Evolutionary conservation across 2,329 filamentous ascomycete species (phyloP).

Genomic region (Gaeumannomyces sp.): DNA sequence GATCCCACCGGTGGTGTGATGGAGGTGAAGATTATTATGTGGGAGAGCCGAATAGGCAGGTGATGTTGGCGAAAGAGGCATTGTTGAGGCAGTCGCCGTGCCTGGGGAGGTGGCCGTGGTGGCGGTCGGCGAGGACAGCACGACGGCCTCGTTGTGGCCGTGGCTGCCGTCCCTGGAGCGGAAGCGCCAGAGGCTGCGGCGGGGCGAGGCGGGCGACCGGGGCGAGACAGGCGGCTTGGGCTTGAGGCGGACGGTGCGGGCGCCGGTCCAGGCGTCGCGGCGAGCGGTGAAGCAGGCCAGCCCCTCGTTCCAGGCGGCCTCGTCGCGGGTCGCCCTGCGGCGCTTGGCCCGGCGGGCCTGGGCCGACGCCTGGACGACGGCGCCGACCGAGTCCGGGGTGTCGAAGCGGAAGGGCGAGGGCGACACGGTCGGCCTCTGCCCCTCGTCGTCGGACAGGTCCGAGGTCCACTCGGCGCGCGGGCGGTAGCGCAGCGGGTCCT

Average conservation of each 20-base stretch:
- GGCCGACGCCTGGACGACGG: slow-evolving; percentile 33
- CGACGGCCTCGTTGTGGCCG: slow-evolving; percentile 5
- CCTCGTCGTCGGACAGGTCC: slow-evolving; percentile 47
- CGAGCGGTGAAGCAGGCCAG: slow-evolving; percentile 72
- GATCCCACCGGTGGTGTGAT: slow-evolving; percentile 22
- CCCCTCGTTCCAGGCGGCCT: slow-evolving; percentile 74
- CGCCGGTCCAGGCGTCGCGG: slow-evolving; percentile 81
- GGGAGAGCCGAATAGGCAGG: not conserved
- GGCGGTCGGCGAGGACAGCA: slow-evolving; percentile 23
- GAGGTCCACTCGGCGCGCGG: slow-evolving; percentile 51
- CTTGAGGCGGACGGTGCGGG: slow-evolving; percentile 51
- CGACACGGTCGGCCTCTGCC: slow-evolving; percentile 20
- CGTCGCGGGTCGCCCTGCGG: slow-evolving; percentile 52
- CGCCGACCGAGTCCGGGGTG: slow-evolving; percentile 39
- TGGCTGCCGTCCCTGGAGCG: slow-evolving; percentile 32
- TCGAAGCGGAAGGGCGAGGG: slow-evolving; percentile 47
- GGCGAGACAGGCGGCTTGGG: slow-evolving; percentile 34
- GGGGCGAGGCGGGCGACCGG: slow-evolving; percentile 36
- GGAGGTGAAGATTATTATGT: no score
- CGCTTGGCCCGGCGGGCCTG: slow-evolving; percentile 48
- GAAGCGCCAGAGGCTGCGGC: slow-evolving; percentile 45
- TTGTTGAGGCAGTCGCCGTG: not conserved
- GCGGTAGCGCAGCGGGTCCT: slow-evolving; percentile 44
- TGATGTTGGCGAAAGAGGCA: not conserved
- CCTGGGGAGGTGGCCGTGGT: slow-evolving; percentile 10